phyloP scores from a whole-genome alignment of 805 yeast species.

The Candida namnaoensis region DNA sequence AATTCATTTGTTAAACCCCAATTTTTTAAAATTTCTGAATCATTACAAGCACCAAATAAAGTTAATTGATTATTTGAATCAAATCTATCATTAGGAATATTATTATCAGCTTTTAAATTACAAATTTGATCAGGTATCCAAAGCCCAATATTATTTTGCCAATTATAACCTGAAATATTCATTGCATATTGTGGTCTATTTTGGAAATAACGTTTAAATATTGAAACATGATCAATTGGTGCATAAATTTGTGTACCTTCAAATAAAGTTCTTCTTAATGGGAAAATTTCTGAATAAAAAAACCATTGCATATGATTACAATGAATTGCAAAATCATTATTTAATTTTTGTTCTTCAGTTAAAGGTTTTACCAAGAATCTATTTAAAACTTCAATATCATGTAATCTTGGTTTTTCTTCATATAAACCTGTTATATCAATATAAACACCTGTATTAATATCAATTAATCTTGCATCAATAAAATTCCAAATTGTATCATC shows the following conservation, averaged over 20 bases:
- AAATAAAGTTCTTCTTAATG: constrained; percentile 30
- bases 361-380: constrained; percentile 10
- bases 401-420: not conserved
- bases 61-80: constrained; percentile 20
- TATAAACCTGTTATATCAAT: not conserved
- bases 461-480: not conserved
- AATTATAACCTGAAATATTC: constrained; percentile 20
- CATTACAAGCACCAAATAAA: constrained; percentile 30
- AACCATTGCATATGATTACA: constrained; percentile 21
- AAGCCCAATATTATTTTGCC: constrained; percentile 29
- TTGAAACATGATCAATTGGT: constrained; percentile 25
- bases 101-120: constrained; percentile 12
- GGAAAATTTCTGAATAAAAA: constrained; percentile 26
- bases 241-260: constrained; percentile 40
- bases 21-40: constrained; percentile 26
- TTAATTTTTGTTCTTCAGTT: constrained; percentile 24
- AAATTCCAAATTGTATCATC: constrained; percentile 30
- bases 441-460: not conserved
- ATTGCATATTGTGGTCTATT: constrained; percentile 2
- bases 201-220: constrained; percentile 11
- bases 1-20: constrained; percentile 21
- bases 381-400: not conserved
- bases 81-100: constrained; percentile 16
- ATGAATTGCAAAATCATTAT: constrained; percentile 16
- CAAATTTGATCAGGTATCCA: constrained; percentile 40